phyloP scores from a whole-genome alignment of 2,329 filamentous ascomycete species.

The Daldinia sp. region DNA sequence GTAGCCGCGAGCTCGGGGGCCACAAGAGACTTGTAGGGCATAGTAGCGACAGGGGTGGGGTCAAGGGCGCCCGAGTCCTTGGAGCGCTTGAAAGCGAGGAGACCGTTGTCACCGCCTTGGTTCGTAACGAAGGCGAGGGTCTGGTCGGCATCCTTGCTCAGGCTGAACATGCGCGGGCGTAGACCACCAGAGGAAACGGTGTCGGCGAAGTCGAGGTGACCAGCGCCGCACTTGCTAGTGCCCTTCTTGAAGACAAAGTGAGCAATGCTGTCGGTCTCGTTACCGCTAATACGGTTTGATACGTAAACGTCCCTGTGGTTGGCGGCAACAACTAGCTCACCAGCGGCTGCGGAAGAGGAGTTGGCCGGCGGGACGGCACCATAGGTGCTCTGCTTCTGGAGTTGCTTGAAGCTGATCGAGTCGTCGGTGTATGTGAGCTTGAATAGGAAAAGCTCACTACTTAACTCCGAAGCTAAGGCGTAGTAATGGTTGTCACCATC shows the following conservation, averaged over 20 bases:
- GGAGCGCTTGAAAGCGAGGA: slow-evolving; percentile 51
- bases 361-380: slow-evolving; percentile 49
- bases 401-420: slow-evolving; percentile 48
- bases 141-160: slow-evolving; percentile 45
- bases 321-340: slow-evolving; percentile 54
- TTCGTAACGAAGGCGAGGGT: slow-evolving; percentile 57
- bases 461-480: slow-evolving; percentile 57
- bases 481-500: slow-evolving; percentile 53
- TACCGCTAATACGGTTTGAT: slow-evolving; percentile 59
- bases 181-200: slow-evolving; percentile 41
- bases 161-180: slow-evolving; percentile 58
- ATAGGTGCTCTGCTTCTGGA: slow-evolving; percentile 54
- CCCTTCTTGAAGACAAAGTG: slow-evolving; percentile 50
- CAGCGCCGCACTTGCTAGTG: slow-evolving; percentile 14
- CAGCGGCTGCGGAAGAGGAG: slow-evolving; percentile 52
- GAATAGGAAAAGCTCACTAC: slow-evolving; percentile 56
- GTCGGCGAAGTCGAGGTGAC: slow-evolving; percentile 37
- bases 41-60: slow-evolving; percentile 35
- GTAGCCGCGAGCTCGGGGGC: slow-evolving; percentile 25
- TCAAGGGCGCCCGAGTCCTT: slow-evolving; percentile 32
- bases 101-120: slow-evolving; percentile 52
- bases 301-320: slow-evolving; percentile 58
- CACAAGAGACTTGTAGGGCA: slow-evolving; percentile 28
- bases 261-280: slow-evolving; percentile 56
- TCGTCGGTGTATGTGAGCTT: slow-evolving; percentile 50